phyloP scores from a whole-genome alignment of 257 asterid genomes.

The Rehmannia glutinosa region DNA sequence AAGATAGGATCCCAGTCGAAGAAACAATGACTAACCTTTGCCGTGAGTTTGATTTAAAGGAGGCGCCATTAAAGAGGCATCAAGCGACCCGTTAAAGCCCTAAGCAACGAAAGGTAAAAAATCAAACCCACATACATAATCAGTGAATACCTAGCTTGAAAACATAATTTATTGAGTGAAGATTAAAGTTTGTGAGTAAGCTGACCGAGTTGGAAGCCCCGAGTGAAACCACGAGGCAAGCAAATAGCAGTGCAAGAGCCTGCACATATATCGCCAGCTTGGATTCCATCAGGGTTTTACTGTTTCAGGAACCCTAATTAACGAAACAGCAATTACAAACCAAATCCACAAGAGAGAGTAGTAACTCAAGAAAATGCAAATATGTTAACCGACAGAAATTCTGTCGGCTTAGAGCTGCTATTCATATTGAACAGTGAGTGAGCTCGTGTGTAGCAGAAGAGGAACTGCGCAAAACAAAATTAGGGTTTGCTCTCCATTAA shows the following conservation, averaged over 20 bases:
- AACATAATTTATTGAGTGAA: neutral
- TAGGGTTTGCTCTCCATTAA: conserved; percentile 22
- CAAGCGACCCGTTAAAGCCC: conserved; percentile 35
- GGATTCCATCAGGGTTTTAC: conserved; percentile 22
- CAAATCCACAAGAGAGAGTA: neutral
- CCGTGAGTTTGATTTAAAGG: conserved; percentile 30
- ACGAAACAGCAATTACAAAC: conserved; percentile 1
- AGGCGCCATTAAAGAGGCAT: conserved; percentile 20
- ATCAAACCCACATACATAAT: neutral
- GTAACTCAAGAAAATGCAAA: neutral
- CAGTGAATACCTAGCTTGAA: neutral
- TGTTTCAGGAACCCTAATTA: conserved; percentile 15
- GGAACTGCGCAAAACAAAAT: neutral
- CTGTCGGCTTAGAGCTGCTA: conserved; percentile 14
- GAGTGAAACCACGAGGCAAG: conserved; percentile 28
- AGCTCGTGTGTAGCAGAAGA: conserved; percentile 1
- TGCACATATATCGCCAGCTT: conserved; percentile 13
- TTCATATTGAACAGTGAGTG: conserved; percentile 10
- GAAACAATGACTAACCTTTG: conserved; percentile 29
- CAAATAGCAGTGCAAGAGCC: conserved; percentile 24
- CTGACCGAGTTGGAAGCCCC: conserved; percentile 44
- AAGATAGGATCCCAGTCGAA: neutral
- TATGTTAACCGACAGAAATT: conserved; percentile 1
- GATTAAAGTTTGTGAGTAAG: neutral
- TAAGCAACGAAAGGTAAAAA: neutral